Conservation (phyloP, 2,329 filamentous ascomycete genomes). For the Malbranchea zuffiana region DNA sequence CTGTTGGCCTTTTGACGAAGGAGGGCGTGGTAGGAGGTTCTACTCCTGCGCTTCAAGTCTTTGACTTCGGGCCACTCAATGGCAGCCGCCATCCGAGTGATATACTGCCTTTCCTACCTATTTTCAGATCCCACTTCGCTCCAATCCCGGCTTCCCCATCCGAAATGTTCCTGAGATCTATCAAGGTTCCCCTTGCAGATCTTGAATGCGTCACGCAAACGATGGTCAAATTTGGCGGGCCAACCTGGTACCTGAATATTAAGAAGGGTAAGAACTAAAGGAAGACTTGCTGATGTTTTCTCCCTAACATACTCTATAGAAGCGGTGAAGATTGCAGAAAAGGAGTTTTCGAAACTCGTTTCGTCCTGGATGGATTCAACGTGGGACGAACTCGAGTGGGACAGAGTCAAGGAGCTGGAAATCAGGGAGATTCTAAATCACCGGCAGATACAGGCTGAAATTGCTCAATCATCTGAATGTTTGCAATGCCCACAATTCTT, state of each 20-base stretch:
- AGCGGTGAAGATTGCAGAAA: slow-evolving; percentile 50
- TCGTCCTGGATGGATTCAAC: slow-evolving; percentile 60
- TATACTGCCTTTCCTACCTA: slow-evolving; percentile 67
- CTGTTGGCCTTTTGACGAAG: slow-evolving; percentile 65
- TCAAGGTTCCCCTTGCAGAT: slow-evolving; percentile 62
- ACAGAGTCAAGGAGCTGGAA: slow-evolving; percentile 68
- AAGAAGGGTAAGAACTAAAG: slow-evolving; percentile 36
- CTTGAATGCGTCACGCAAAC: slow-evolving; percentile 76
- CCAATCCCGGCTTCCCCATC: slow-evolving; percentile 54
- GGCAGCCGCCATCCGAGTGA: slow-evolving; percentile 69
- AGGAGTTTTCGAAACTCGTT: slow-evolving; percentile 58
- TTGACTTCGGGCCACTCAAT: slow-evolving; percentile 62
- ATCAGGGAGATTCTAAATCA: slow-evolving; percentile 69
- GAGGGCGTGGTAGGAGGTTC: slow-evolving; percentile 60
- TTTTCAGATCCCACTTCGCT: slow-evolving; percentile 57
- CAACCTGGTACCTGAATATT: slow-evolving; percentile 39
- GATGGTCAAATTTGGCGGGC: slow-evolving; percentile 42
- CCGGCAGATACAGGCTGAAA: slow-evolving; percentile 51
- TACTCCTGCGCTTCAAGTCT: slow-evolving; percentile 61
- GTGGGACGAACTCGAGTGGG: slow-evolving; percentile 79
- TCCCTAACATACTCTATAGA: slow-evolving; percentile 25
- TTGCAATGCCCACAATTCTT: slow-evolving; percentile 65
- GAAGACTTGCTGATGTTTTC: slow-evolving; percentile 12
- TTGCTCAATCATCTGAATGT: slow-evolving; percentile 55
- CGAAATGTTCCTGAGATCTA: slow-evolving; percentile 57